A percentile compares a stretch with the other conserved stretches of the same genome.
phyloP scores from a whole-genome alignment of 2,329 filamentous ascomycete species.

The Davidsoniella australis region DNA sequence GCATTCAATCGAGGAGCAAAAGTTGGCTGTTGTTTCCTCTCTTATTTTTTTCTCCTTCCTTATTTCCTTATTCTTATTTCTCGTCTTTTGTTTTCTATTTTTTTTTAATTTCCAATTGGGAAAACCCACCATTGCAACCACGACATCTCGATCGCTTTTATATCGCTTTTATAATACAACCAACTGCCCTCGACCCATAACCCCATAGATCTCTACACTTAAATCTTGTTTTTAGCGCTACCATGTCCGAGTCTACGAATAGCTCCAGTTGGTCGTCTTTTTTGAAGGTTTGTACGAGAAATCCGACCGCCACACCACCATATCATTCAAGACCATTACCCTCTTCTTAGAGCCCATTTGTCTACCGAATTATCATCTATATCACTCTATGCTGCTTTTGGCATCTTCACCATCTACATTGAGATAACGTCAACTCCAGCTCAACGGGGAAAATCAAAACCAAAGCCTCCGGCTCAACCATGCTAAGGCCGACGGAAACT shows the following conservation, averaged over 20 bases:
- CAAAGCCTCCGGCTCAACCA: no score
- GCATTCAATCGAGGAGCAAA: no score
- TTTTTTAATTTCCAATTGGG: not conserved
- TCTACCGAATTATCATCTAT: not conserved
- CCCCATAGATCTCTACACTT: not conserved
- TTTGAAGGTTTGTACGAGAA: slow-evolving; percentile 26
- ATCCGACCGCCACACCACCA: not conserved
- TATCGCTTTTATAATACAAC: no score
- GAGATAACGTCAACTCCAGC: no score
- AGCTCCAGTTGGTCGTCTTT: slow-evolving; percentile 35
- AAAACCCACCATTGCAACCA: not conserved
- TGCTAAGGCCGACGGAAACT: no score
- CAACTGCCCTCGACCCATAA: not conserved
- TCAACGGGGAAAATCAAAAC: no score
- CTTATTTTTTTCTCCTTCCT: not conserved
- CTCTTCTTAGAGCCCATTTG: slow-evolving; percentile 3
- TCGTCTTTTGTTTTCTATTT: not conserved
- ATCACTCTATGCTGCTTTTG: no score
- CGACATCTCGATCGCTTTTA: not conserved
- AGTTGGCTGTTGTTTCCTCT: not conserved
- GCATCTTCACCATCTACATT: no score
- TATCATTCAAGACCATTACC: not conserved
- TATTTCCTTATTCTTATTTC: not conserved
- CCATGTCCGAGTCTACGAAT: slow-evolving; percentile 16
- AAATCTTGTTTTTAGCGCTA: not conserved